Percentiles rank a stretch among this genome's conserved stretches.
Conservation (phyloP, 805 yeast species). For the Schizosaccharomyces lindneri region DNA sequence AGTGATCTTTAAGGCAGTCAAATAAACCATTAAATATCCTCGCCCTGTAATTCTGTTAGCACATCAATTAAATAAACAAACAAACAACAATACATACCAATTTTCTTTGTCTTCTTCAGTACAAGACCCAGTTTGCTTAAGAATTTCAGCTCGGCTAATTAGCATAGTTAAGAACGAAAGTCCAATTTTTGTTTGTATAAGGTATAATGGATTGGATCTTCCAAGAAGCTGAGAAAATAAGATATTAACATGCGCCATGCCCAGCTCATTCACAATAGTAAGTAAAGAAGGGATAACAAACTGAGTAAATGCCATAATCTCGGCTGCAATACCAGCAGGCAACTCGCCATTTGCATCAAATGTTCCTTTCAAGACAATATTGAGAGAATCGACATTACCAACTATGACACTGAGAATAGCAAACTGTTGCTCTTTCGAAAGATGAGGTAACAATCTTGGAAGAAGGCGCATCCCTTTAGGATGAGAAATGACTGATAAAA, state of each 20-base stretch:
- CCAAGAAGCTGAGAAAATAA: conserved; percentile 44
- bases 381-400: conserved; percentile 54
- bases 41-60: conserved; percentile 33
- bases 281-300: conserved; percentile 68
- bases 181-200: conserved; percentile 45
- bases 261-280: conserved; percentile 58
- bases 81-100: not conserved
- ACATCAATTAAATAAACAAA: not conserved
- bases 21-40: conserved; percentile 61
- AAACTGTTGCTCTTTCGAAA: conserved; percentile 49
- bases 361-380: conserved; percentile 44
- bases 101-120: conserved; percentile 28
- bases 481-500: conserved; percentile 55
- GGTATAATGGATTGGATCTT: conserved; percentile 36
- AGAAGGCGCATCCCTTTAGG: conserved; percentile 75
- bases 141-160: conserved; percentile 73
- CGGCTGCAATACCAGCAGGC: conserved; percentile 22
- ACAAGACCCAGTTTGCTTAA: conserved; percentile 35
- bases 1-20: conserved; percentile 50
- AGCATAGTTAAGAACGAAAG: conserved; percentile 70
- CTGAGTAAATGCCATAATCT: conserved; percentile 53
- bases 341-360: conserved; percentile 10
- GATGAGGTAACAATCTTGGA: conserved; percentile 67
- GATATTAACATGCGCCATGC: conserved; percentile 54
- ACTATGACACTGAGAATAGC: conserved; percentile 55